Evolutionary conservation across 768 basidiomycete genomes (phyloP).

Genomic region (Neoboletus brunneissimus): DNA sequence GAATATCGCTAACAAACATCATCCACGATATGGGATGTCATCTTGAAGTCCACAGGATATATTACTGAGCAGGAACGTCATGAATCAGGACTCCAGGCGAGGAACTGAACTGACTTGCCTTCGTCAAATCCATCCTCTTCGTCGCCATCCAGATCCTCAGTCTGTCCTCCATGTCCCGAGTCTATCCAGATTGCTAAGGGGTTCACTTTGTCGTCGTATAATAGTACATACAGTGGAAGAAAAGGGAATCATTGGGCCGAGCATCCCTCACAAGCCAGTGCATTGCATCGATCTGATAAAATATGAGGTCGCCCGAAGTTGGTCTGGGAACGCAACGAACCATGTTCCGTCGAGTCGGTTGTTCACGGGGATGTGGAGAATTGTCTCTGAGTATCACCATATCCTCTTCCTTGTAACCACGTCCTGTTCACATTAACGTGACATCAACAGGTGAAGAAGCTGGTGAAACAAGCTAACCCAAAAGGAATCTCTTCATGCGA

Average conservation of each 20-base stretch:
- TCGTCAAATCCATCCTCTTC: conserved; percentile 85
- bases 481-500: conserved; percentile 78
- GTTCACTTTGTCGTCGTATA: background rate
- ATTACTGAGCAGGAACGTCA: conserved; percentile 51
- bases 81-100: background rate
- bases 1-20: conserved; percentile 55
- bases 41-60: conserved; percentile 75
- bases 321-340: conserved; percentile 35
- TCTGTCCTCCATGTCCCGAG: conserved; percentile 94
- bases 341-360: conserved; percentile 82
- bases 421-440: conserved; percentile 12
- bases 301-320: background rate
- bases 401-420: conserved; percentile 70
- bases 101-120: conserved; percentile 37
- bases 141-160: conserved; percentile 77
- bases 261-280: conserved; percentile 88
- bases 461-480: conserved; percentile 41
- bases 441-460: background rate
- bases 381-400: conserved; percentile 88
- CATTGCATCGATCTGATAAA: conserved; percentile 67
- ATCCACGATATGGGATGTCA: conserved; percentile 78
- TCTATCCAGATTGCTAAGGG: conserved; percentile 39
- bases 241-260: conserved; percentile 77
- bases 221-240: conserved; percentile 74
- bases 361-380: conserved; percentile 52